Base-by-base conservation (phyloP, 2,329 filamentous ascomycete genomes). In the Lasiodiplodia sp. region DNA sequence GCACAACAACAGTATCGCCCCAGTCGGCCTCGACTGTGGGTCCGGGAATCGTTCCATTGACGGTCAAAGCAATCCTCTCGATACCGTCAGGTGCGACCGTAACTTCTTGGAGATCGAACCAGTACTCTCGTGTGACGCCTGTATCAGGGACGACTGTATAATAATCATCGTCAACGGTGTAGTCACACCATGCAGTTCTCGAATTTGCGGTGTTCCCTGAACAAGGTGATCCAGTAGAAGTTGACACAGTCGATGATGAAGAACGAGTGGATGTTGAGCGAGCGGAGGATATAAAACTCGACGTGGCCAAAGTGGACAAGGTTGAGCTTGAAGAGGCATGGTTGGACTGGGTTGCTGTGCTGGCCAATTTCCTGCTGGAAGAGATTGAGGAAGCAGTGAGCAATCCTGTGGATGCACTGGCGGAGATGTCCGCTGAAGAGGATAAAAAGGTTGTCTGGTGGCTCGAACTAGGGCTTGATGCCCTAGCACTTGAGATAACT, bases 31-130 rank as follows among this genome's bases (percentile, higher is more conserved):
- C 55, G 23, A 68, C 63, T n/a, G 47, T 68, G 2, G 66, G 66
- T 31, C 66, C 66, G 18, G 66, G 66, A n/a, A 68, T 55, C 18
- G 44, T 68, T 4, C 66, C 66, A 44, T 65, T 49, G 52, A 63
- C 63, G 4, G 62, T 58, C 23, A 67, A n/a, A 23, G 40, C 58
- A 14, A 38, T 67, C 69, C 77, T 82, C 69, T 84, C 75, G 67
- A 88, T 86, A 23, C 88, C 88, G 73, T 90, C 88, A 0, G 87
- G 87, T 0, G 84, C 83, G 66, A 87, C 83, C 49, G 78, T 75
- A 2, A 81, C 84, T 21, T 86, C 82, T 68, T 81, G 85, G 68
- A 88, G 76, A 4, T 82, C 84, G 69, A 87, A 87, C 70, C 87
- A 83, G 71, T 88, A 88, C 23, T 69, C 80, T 12, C 87, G 80